phyloP scores from a whole-genome alignment of 441 rosid species.

The Brassica hybrid region DNA sequence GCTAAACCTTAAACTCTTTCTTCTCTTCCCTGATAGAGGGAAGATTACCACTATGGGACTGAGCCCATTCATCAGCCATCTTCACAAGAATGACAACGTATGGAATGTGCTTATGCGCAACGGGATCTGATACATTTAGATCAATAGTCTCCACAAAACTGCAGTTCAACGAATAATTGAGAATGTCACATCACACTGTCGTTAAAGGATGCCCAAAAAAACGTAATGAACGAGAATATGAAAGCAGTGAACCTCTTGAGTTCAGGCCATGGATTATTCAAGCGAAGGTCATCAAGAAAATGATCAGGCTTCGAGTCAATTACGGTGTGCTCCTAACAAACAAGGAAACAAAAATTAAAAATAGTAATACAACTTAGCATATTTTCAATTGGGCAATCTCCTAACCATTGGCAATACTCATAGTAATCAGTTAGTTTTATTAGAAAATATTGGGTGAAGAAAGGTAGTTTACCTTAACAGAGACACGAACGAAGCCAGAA shows the following conservation, averaged over 20 bases:
- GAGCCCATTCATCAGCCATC: constrained; percentile 79
- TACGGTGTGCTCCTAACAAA: constrained; percentile 77
- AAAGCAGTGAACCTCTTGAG: constrained; percentile 58
- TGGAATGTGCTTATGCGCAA: constrained; percentile 88
- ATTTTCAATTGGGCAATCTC: background rate
- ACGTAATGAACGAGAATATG: background rate
- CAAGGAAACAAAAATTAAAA: constrained; percentile 4
- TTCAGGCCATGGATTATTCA: constrained; percentile 94
- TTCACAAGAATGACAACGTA: constrained; percentile 83
- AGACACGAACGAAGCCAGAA: constrained; percentile 77
- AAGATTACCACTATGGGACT: constrained; percentile 64
- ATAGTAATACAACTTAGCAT: background rate
- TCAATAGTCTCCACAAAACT: constrained; percentile 85
- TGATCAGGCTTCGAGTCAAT: constrained; percentile 95
- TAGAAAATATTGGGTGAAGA: background rate
- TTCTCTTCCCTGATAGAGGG: constrained; percentile 88
- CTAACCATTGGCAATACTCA: constrained; percentile 5
- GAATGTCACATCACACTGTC: background rate
- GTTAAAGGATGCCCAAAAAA: background rate
- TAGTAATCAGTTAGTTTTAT: background rate
- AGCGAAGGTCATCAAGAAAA: constrained; percentile 87
- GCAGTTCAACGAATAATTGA: constrained; percentile 25
- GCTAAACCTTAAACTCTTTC: constrained; percentile 73
- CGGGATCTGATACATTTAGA: constrained; percentile 69
- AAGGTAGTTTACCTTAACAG: constrained; percentile 64